Evolutionary conservation across 192 early-diverging fungal species (phyloP).

Genomic region (Mycoemilia scoparia): DNA sequence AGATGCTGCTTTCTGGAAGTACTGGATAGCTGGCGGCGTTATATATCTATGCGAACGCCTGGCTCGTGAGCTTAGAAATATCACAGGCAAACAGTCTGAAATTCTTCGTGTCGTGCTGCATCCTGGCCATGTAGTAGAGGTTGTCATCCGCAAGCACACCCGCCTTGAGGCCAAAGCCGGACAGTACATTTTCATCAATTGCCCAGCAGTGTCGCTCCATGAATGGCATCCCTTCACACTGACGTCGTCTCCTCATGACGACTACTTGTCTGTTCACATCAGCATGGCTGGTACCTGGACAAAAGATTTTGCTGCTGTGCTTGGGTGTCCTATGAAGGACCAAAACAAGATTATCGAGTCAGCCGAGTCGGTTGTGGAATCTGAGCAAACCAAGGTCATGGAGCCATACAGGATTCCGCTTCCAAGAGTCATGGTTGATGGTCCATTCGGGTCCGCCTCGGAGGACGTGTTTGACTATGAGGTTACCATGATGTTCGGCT

Average conservation of each 20-base stretch:
- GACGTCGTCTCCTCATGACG: conserved; percentile 63
- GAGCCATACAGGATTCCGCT: too few relatives aligned
- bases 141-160: conserved; percentile 52
- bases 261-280: conserved; percentile 55
- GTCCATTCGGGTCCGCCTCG: conserved; percentile 57
- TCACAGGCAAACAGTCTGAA: conserved; percentile 31
- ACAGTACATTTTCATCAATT: conserved; percentile 63
- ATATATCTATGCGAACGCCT: conserved; percentile 55
- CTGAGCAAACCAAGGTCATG: too few relatives aligned
- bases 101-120: conserved; percentile 71
- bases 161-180: conserved; percentile 41
- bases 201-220: conserved; percentile 48
- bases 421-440: conserved; percentile 56
- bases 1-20: conserved; percentile 68
- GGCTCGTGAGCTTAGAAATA: conserved; percentile 45
- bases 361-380: conserved; percentile 12
- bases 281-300: conserved; percentile 66
- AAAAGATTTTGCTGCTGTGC: conserved; percentile 38
- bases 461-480: conserved; percentile 76
- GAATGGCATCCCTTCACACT: conserved; percentile 78
- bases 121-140: conserved; percentile 62
- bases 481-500: conserved; percentile 55
- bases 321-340: conserved; percentile 28
- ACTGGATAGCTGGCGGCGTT: conserved; percentile 44
- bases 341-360: conserved; percentile 17